Evolutionary conservation across 495 filamentous ascomycete species (phyloP).

Genomic region (Monascus purpureus): DNA sequence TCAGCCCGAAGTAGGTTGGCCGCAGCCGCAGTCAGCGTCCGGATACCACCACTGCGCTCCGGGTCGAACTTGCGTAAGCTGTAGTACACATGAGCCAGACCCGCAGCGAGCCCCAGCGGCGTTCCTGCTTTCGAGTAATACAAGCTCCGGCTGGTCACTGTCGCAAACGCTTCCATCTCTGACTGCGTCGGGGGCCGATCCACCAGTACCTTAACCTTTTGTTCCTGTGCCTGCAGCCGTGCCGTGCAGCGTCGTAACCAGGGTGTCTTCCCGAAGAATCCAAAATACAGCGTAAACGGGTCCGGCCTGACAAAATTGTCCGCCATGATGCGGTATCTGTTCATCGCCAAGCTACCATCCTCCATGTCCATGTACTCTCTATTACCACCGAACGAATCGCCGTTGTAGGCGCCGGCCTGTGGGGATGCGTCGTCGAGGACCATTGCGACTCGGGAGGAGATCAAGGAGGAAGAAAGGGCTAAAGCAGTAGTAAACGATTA

Average conservation of each 20-base stretch:
- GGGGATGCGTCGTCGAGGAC: slow-evolving; percentile 9
- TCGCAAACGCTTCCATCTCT: slow-evolving; percentile 23
- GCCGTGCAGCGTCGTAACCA: slow-evolving; percentile 7
- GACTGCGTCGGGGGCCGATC: slow-evolving; percentile 18
- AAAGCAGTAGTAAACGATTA: too few species aligned
- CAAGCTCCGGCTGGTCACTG: slow-evolving; percentile 7
- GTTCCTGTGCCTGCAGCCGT: slow-evolving; percentile 5
- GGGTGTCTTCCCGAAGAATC: slow-evolving; percentile 14
- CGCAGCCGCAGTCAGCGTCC: too few species aligned
- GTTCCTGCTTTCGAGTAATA: slow-evolving; percentile 11
- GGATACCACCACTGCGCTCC: too few species aligned
- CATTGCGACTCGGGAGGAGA: too few species aligned
- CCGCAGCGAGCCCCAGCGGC: slow-evolving; percentile 6
- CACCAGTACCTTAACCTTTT: slow-evolving; percentile 8
- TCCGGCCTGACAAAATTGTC: slow-evolving; percentile 12
- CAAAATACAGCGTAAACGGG: slow-evolving; percentile 14
- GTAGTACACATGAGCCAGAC: slow-evolving; percentile 4
- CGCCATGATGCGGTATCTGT: not conserved
- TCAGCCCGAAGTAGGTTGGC: too few species aligned
- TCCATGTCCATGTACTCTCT: slow-evolving; percentile 6
- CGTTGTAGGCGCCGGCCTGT: not conserved
- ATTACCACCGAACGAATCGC: slow-evolving; percentile 6
- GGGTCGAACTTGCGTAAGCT: slow-evolving; percentile 1
- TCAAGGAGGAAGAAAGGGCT: too few species aligned
- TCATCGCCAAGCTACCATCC: slow-evolving; percentile 1